Percentiles rank a stretch among this genome's conserved stretches.
phyloP scores from a whole-genome alignment of 2,329 filamentous ascomycete species.

The Monosporascus ibericus region DNA sequence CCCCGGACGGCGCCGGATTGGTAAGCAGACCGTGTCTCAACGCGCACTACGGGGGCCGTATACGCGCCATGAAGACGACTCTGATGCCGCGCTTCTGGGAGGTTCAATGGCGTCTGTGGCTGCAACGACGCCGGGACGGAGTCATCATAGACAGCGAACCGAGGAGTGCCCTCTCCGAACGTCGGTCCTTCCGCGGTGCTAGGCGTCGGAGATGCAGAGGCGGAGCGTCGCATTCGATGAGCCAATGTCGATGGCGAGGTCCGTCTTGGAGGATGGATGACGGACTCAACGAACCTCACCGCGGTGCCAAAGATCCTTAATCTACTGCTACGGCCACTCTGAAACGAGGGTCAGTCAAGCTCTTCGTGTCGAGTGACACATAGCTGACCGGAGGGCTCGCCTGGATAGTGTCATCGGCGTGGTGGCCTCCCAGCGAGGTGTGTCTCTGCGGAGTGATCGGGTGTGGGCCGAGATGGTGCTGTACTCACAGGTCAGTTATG shows the following conservation, averaged over 20 bases:
- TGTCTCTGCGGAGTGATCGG: conserved; percentile 17
- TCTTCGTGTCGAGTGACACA: not conserved
- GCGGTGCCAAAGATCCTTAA: conserved; percentile 20
- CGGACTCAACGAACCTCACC: conserved; percentile 19
- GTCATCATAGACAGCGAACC: conserved; percentile 41
- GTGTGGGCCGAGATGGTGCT: conserved; percentile 5
- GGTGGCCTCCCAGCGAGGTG: conserved; percentile 13
- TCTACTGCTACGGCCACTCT: conserved; percentile 12
- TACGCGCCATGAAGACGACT: conserved; percentile 36
- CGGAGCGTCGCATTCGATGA: conserved; percentile 3
- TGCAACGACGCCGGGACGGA: conserved; percentile 35
- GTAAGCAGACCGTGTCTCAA: conserved; percentile 6
- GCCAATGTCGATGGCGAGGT: conserved; percentile 11
- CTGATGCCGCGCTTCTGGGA: conserved; percentile 43
- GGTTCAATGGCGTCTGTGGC: conserved; percentile 43
- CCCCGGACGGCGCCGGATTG: conserved; percentile 3
- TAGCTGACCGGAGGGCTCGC: conserved; percentile 10
- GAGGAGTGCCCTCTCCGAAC: conserved; percentile 12
- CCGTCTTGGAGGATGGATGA: conserved; percentile 14
- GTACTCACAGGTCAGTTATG: not conserved
- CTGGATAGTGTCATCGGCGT: conserved; percentile 4
- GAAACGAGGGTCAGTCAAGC: not conserved
- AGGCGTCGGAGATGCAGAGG: conserved; percentile 7
- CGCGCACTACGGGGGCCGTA: conserved; percentile 32
- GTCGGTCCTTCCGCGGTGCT: conserved; percentile 7